A percentile compares a stretch with the other conserved stretches of the same genome.
Evolutionary conservation across 148 eudicot species (phyloP).

Genomic region (Rhododendron griersonianum): DNA sequence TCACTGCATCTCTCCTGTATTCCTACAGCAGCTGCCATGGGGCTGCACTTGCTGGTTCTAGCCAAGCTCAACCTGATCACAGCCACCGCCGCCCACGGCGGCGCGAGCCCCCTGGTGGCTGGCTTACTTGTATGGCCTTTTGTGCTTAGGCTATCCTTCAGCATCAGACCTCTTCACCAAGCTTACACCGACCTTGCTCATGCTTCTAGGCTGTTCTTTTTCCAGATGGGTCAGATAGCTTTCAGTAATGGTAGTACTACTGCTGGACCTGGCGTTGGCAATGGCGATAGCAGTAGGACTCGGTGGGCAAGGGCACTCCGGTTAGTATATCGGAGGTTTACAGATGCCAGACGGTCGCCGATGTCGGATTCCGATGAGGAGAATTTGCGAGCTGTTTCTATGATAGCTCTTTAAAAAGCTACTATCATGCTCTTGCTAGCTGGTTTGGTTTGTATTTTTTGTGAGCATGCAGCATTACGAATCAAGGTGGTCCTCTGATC

Average conservation of each 20-base stretch:
- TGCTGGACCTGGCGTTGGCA: neutral
- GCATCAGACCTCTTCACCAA: slow-evolving; percentile 18
- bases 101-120: slow-evolving; percentile 16
- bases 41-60: slow-evolving; percentile 26
- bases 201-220: slow-evolving; percentile 29
- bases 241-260: neutral
- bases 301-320: slow-evolving; percentile 42
- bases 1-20: neutral
- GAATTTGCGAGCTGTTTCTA: slow-evolving; percentile 28
- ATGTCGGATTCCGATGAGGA: slow-evolving; percentile 29
- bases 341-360: neutral
- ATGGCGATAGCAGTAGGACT: neutral
- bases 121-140: slow-evolving; percentile 30
- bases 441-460: neutral
- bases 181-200: slow-evolving; percentile 11
- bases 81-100: slow-evolving; percentile 13
- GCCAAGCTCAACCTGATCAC: slow-evolving; percentile 33
- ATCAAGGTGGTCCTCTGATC: neutral
- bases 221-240: slow-evolving; percentile 34
- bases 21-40: slow-evolving; percentile 13
- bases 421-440: neutral
- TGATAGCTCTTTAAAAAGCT: slow-evolving; percentile 42
- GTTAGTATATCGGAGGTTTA: slow-evolving; percentile 23
- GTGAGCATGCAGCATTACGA: neutral
- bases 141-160: slow-evolving; percentile 19